phyloP scores from a whole-genome alignment of 306 rosid species.

The Rubus idaeus region DNA sequence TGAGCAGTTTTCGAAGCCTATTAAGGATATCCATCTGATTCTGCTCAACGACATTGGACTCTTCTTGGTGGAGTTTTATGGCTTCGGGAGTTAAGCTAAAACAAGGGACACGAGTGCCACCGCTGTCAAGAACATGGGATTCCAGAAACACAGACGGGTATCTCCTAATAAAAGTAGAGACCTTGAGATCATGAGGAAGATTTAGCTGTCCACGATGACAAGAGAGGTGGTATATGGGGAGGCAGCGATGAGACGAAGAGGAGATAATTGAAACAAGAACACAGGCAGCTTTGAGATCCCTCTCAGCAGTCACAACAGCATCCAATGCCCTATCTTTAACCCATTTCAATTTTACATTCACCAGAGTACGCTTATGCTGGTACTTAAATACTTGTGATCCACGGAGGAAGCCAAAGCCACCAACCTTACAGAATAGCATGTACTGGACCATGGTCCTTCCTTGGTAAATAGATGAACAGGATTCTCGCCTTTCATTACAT shows the following conservation, averaged over 20 bases:
- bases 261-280: constrained; percentile 61
- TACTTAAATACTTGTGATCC: constrained; percentile 37
- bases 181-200: constrained; percentile 62
- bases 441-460: constrained; percentile 30
- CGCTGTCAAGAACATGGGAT: constrained; percentile 53
- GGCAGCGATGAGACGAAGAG: constrained; percentile 41
- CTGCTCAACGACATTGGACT: constrained; percentile 33
- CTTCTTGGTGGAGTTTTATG: constrained; percentile 40
- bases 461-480: constrained; percentile 1
- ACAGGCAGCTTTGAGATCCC: constrained; percentile 71
- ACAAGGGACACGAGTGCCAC: constrained; percentile 69
- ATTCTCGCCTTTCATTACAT: constrained; percentile 4
- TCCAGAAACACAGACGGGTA: constrained; percentile 69
- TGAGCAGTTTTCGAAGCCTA: constrained; percentile 72
- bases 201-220: constrained; percentile 67
- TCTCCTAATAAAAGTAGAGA: constrained; percentile 69
- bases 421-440: constrained; percentile 26
- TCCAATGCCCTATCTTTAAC: constrained; percentile 73
- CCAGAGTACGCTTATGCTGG: constrained; percentile 60
- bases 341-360: constrained; percentile 85
- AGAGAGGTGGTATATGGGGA: constrained; percentile 66
- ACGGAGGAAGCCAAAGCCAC: constrained; percentile 32
- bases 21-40: constrained; percentile 52
- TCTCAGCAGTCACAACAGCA: constrained; percentile 54
- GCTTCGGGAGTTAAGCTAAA: constrained; percentile 65